Evolutionary conservation across 768 basidiomycete species (phyloP), one percentile per base, ranked within the genome.

Genomic region (Termitomyces sp.): DNA sequence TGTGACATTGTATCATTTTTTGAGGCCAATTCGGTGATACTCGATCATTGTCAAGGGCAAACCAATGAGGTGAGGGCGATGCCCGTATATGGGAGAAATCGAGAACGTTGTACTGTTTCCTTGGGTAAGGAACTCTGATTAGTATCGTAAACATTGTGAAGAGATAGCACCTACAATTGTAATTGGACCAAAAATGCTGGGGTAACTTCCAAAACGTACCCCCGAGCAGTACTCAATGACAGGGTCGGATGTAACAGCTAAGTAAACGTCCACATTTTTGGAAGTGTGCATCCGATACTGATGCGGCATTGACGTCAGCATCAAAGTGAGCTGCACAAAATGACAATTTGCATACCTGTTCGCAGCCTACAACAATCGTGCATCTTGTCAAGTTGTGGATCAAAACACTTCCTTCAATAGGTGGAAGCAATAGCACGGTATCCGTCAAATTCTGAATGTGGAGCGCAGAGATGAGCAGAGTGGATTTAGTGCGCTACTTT

Each of bases 261-360:
- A 77, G 63, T 88, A 86, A 2, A 93, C 80, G 51, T 85, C 82
- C 0, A 87, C 81, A 9, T 74, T 59, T 0, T 67, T 75, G 1
- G 93, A 92, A 20, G 80, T 77, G 68, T 95, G 94, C 83, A 96
- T 93, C 45, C 94, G 86, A 67, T 94, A 93, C 94, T 96, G 51
- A 30, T 45, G 22, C 6, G 8, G 45, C 12, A 40, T 42, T 33
- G 54, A n/a, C 2, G 4, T 48, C 18, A 32, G 33, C 38, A 56
- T 26, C 43, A 22, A 2, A 28, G 40, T n/a, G 10, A 14, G 24
- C 26, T 38, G 28, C 20, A 9, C 46, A 18, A 20, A 20, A 18
- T 16, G 7, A 48, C 9, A 2, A 32, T 30, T 35, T 14, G 38
- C 72, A 30, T 65, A 92, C 94, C 80, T 96, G 94, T 66, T 92